A percentile compares a stretch with the other conserved stretches of the same genome.
phyloP scores from a whole-genome alignment of 805 yeast genomes.

The Candida nitratophila region DNA sequence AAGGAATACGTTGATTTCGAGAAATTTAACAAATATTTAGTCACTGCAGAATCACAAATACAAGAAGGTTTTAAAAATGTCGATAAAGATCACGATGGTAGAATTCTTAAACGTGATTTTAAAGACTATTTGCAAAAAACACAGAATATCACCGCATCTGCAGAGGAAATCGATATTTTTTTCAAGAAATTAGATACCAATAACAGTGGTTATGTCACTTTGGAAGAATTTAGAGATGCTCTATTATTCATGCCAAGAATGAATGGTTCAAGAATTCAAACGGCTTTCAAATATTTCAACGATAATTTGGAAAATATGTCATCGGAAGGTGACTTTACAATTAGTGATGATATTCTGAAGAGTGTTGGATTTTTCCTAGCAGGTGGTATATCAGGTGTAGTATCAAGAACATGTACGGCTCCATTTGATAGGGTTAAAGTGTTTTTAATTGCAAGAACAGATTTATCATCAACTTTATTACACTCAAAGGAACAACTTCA shows the following conservation, averaged over 20 bases:
- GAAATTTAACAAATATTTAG: constrained; percentile 60
- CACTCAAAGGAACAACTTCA: constrained; percentile 41
- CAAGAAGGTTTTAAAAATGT: constrained; percentile 58
- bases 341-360: constrained; percentile 68
- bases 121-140: constrained; percentile 49
- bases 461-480: constrained; percentile 61
- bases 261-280: constrained; percentile 66
- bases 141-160: constrained; percentile 47
- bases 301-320: constrained; percentile 74
- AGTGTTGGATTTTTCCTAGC: constrained; percentile 90
- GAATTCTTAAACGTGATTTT: constrained; percentile 58
- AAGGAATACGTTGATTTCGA: constrained; percentile 52
- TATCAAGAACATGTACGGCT: constrained; percentile 93
- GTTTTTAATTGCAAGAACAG: constrained; percentile 86
- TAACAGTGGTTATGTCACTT: constrained; percentile 63
- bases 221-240: constrained; percentile 81
- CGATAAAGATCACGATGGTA: constrained; percentile 71
- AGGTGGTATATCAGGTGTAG: constrained; percentile 94
- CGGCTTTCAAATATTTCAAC: constrained; percentile 75
- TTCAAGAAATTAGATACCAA: constrained; percentile 50
- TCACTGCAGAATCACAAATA: constrained; percentile 65
- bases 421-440: constrained; percentile 96
- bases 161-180: constrained; percentile 44
- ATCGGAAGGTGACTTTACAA: constrained; percentile 88
- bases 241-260: constrained; percentile 75